These are phyloP conservation scores for Kregervanrija pseudodelftensis DNA, from an alignment of 805 yeast genomes.

Conservation along the genomic window DNA sequence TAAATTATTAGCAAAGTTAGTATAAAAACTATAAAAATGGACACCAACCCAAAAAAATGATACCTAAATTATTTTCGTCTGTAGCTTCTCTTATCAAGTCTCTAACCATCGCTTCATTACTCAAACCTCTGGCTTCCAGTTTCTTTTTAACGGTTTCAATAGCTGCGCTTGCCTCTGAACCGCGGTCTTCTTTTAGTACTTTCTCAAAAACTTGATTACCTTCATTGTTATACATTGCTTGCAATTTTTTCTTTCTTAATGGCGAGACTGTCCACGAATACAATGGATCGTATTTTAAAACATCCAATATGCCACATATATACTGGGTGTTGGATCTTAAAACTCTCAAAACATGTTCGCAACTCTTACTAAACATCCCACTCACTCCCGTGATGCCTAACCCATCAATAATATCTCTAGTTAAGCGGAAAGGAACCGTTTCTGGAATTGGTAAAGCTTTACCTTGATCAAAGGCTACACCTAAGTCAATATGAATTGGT, in stretches of 20 bases:
- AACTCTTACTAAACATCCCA: slow-evolving; percentile 67
- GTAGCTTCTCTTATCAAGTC: slow-evolving; percentile 76
- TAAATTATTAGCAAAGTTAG: neutral
- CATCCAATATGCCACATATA: slow-evolving; percentile 77
- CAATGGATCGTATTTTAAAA: slow-evolving; percentile 85
- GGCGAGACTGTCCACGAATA: slow-evolving; percentile 90
- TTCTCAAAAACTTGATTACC: slow-evolving; percentile 14
- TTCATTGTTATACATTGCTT: slow-evolving; percentile 26
- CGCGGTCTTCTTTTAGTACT: slow-evolving; percentile 23
- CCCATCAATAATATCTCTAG: slow-evolving; percentile 88
- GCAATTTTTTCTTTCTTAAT: slow-evolving; percentile 47
- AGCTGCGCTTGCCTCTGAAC: slow-evolving; percentile 76
- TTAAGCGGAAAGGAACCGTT: slow-evolving; percentile 84
- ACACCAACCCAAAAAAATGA: slow-evolving; percentile 80
- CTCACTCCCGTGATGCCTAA: slow-evolving; percentile 81
- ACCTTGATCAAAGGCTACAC: slow-evolving; percentile 96
- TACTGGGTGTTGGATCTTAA: slow-evolving; percentile 59
- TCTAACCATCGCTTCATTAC: slow-evolving; percentile 77
- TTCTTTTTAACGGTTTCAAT: slow-evolving; percentile 66
- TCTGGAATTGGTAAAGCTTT: slow-evolving; percentile 80
- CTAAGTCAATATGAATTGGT: slow-evolving; percentile 92
- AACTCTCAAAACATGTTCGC: slow-evolving; percentile 67
- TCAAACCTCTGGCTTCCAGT: slow-evolving; percentile 56
- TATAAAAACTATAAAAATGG: slow-evolving; percentile 46
- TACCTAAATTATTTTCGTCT: slow-evolving; percentile 56